Base-by-base conservation (phyloP, 441 rosid species). In the Lepidium campestre region DNA sequence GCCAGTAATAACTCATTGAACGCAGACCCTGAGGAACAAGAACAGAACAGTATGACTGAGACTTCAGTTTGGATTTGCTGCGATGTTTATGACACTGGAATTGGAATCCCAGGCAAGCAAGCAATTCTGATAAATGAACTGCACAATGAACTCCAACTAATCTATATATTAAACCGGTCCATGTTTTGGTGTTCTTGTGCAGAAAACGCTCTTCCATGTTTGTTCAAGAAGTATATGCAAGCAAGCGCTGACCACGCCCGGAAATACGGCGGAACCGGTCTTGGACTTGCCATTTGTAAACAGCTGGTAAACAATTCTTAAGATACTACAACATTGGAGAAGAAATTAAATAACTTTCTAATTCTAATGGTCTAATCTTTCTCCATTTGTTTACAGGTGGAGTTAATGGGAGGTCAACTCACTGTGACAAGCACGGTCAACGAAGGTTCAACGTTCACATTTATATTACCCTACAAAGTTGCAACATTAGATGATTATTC, bases 221-320 rank as follows among this genome's bases (percentile, higher is more conserved):
- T 91, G 36, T 91, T 94, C 62, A 88, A 88, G 70, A 84, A 80
- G 78, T 94, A 94, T 75, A 89, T 91, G 98, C 99, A 91, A 91
- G 99, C 83, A 53, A 85, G 98, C 4, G 83, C 98, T 0, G 97
- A 88, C 82, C 94, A 89, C 78, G 94, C 98, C 15, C 86, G 97
- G 10, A 91, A 91, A 71, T 94, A 94, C 54, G 97, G 99, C 20
- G 99, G 98, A 61, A 94, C 99, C 5, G 99, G 99, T 68, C 81
- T 91, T n/a, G 98, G 99, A 60, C 96, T 94, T 12, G 97, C 96
- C 58, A 94, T 94, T 66, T 94, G 99, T 83, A 94, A 91, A 79
- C 96, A 94, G 64, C 80, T 94, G 90, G 99, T 89, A 63, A 77
- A 60, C 45, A 64, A 46, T 2, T n/a, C 22, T 35, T 59, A 55